These are phyloP conservation scores for Arctium minus DNA, from an alignment of 129 eudicot species.

Conservation along the genomic window DNA sequence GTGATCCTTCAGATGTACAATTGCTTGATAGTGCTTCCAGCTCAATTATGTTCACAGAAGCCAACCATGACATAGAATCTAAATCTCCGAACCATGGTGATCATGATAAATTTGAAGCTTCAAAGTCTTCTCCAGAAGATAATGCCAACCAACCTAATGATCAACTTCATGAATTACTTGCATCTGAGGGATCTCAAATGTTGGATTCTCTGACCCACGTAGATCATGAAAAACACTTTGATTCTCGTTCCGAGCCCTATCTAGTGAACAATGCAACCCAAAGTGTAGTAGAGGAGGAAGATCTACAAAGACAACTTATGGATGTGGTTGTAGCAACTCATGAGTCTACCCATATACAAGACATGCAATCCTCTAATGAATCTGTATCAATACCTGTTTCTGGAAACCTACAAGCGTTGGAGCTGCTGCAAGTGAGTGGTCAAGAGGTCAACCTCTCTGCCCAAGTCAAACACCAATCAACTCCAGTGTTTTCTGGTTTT, in stretches of 20 bases:
- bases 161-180: constrained; percentile 13
- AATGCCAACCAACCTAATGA: constrained; percentile 14
- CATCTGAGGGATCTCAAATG: constrained; percentile 6
- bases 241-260: constrained; percentile 15
- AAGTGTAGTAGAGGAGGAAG: constrained; percentile 10
- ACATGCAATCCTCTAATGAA: not conserved
- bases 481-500: constrained; percentile 31
- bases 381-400: constrained; percentile 7
- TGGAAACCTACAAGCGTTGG: constrained; percentile 6
- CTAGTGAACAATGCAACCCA: constrained; percentile 2
- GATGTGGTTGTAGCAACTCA: constrained; percentile 2
- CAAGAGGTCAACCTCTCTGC: constrained; percentile 11
- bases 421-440: not conserved
- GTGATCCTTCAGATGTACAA: constrained; percentile 25
- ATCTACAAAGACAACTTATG: constrained; percentile 9
- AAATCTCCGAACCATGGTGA: not conserved
- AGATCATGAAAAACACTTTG: constrained; percentile 21
- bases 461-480: constrained; percentile 27
- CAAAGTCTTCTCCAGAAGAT: constrained; percentile 7
- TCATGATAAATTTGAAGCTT: constrained; percentile 26
- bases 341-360: constrained; percentile 18
- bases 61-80: constrained; percentile 17
- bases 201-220: constrained; percentile 15
- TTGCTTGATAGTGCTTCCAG: constrained; percentile 22
- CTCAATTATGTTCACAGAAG: constrained; percentile 16